phyloP scores from a whole-genome alignment of 805 yeast genomes.

The Barnettozyma botsteinii region DNA sequence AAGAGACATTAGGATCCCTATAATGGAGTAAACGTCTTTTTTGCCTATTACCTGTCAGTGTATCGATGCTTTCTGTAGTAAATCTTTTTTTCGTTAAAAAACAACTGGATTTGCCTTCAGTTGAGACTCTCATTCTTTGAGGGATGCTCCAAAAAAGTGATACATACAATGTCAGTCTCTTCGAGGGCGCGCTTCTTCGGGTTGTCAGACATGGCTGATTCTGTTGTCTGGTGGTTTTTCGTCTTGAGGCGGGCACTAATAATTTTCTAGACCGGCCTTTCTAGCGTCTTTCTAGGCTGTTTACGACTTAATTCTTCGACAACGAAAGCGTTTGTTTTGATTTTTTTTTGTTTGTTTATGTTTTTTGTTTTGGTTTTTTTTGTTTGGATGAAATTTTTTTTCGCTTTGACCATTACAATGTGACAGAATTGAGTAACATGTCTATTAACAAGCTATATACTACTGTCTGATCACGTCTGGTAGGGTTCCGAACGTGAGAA shows the following conservation, averaged over 20 bases:
- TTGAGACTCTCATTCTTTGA: not conserved
- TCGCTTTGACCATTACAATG: too few relatives aligned
- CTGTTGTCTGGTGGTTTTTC: too few relatives aligned
- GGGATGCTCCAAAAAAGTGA: not conserved
- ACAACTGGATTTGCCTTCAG: too few relatives aligned
- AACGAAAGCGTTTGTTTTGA: slow-evolving; percentile 7
- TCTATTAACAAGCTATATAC: slow-evolving; percentile 1
- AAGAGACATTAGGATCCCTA: too few relatives aligned
- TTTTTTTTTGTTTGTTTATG: slow-evolving; percentile 9
- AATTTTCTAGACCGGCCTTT: too few relatives aligned
- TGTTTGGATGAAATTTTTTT: slow-evolving; percentile 5
- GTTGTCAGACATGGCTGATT: slow-evolving; percentile 7
- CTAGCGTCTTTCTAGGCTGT: too few relatives aligned
- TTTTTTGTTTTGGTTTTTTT: slow-evolving; percentile 10
- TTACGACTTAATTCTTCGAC: not conserved
- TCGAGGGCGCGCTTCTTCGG: slow-evolving; percentile 10
- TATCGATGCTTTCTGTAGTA: too few relatives aligned
- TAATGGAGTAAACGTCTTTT: too few relatives aligned
- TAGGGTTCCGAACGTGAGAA: slow-evolving; percentile 67
- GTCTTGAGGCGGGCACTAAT: too few relatives aligned
- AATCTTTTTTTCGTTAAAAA: too few relatives aligned
- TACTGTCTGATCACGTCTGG: slow-evolving; percentile 64
- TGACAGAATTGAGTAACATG: too few relatives aligned
- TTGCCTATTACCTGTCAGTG: too few relatives aligned
- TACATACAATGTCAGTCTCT: slow-evolving; percentile 9